Evolutionary conservation across 139 green algal genomes (phyloP).

Genomic region (Gonium pectorale): DNA sequence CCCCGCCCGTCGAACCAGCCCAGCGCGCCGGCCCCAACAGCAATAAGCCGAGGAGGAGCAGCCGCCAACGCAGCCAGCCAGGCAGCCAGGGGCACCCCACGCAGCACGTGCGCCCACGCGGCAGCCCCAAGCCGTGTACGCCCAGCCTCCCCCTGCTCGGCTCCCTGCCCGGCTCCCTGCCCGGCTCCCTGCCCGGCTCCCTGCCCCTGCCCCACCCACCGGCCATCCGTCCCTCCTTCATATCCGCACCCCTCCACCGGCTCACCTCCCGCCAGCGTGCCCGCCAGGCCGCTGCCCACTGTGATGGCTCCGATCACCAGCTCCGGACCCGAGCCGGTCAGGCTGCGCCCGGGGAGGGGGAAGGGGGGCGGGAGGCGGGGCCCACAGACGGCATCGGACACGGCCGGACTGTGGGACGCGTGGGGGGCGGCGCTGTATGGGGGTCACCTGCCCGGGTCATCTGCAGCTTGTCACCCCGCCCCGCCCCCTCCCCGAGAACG

Average conservation of each 20-base stretch:
- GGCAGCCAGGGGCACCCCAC: neutral
- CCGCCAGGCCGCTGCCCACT: constrained; percentile 75
- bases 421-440: neutral
- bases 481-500: constrained; percentile 38
- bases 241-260: no score
- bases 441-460: neutral
- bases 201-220: no score
- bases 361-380: neutral
- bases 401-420: neutral
- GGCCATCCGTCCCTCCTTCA: no score
- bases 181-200: neutral
- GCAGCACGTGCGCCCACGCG: constrained; percentile 52
- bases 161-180: neutral
- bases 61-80: no score
- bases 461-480: neutral
- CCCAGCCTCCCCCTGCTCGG: no score
- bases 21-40: no score
- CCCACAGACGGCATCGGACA: neutral
- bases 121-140: neutral
- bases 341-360: neutral
- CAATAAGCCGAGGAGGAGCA: no score
- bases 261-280: constrained; percentile 75
- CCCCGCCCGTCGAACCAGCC: no score
- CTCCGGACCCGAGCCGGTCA: constrained; percentile 73
- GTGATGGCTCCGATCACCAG: constrained; percentile 86